Base-by-base conservation (phyloP, 768 basidiomycete genomes). In the Harrya chromipes region DNA sequence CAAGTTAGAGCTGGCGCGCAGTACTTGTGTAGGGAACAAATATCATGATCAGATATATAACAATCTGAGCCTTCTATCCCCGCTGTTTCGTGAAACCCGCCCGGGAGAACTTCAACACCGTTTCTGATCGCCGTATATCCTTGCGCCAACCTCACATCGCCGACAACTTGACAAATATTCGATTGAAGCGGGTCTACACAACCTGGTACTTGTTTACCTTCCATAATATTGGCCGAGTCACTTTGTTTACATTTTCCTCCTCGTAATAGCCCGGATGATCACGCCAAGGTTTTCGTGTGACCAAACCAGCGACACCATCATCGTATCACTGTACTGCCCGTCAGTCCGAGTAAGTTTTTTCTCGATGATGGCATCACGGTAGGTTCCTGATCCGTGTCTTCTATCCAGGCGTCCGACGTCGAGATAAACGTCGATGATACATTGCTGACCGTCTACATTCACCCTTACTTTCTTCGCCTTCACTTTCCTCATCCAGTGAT, bases 391-490 rank as follows among this genome's bases (percentile, higher is more conserved):
- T 63, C 52, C 14, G 13, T 24, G 29, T 48, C 37, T 14, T 24
- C 6, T 37, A 17, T 36, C 7, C 78, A 92, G 90, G 87, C 90
- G 11, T 80, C 84, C 36, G 90, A 92, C 55, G 80, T 84, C 27
- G 90, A 92, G 65, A 84, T 90, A 43, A 75, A 85, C 55, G 81
- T 90, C 48, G 85, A 89, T 60, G 80, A 80, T 46, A 79, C 79
- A 23, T 67, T 85, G 41, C 75, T 92, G 63, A 83, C 81, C 17
- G 70, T 90, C 35, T 83, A 92, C 59, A 79, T 91, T 64, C 88
- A 87, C 50, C 90, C 90, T 2, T 94, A 92, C 63, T 93, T 87
- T 59, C 75, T 93, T 46, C 84, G 89, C 2, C 75, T 94, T 53
- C 82, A 83, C 59, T 90, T 94, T 64, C 74, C 85, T 24, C 78